Conservation (phyloP, 495 filamentous ascomycete species). For the Halenospora varia region DNA sequence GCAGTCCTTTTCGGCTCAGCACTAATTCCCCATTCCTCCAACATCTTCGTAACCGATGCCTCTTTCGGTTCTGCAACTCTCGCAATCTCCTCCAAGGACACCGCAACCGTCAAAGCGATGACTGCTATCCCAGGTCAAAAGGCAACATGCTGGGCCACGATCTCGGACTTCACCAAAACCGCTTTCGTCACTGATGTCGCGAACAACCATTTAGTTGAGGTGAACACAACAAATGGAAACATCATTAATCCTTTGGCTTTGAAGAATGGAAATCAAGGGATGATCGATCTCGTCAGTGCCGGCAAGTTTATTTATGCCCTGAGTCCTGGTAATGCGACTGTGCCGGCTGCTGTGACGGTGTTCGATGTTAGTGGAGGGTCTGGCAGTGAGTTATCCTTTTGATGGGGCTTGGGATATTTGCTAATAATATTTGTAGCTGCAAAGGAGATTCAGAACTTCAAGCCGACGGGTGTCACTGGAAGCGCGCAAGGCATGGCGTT, state of each 20-base stretch:
- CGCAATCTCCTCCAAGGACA: slow-evolving; percentile 21
- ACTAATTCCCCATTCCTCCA: slow-evolving; percentile 34
- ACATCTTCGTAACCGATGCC: slow-evolving; percentile 50
- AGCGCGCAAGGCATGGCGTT: slow-evolving; percentile 13
- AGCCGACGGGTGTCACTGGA: slow-evolving; percentile 1
- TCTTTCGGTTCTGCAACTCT: slow-evolving; percentile 49
- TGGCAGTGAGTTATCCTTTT: neutral
- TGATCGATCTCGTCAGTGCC: slow-evolving; percentile 48
- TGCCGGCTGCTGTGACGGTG: slow-evolving; percentile 41
- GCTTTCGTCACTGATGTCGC: slow-evolving; percentile 53
- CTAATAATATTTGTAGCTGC: neutral
- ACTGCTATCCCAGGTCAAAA: slow-evolving; percentile 41
- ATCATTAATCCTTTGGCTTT: slow-evolving; percentile 29
- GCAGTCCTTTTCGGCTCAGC: slow-evolving; percentile 51
- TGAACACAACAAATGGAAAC: slow-evolving; percentile 36
- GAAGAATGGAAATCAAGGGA: slow-evolving; percentile 42
- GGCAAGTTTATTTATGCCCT: slow-evolving; percentile 53
- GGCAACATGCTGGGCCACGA: slow-evolving; percentile 53
- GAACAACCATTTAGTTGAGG: slow-evolving; percentile 48
- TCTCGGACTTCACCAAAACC: slow-evolving; percentile 35
- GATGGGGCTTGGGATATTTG: neutral
- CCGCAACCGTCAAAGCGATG: slow-evolving; percentile 16
- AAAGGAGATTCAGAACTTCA: slow-evolving; percentile 17
- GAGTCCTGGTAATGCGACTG: slow-evolving; percentile 45
- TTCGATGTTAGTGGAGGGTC: slow-evolving; percentile 40